Evolutionary conservation across 768 basidiomycete species (phyloP), one percentile per base, ranked within the genome.

Genomic region (Strobilomyces dryophilus): DNA sequence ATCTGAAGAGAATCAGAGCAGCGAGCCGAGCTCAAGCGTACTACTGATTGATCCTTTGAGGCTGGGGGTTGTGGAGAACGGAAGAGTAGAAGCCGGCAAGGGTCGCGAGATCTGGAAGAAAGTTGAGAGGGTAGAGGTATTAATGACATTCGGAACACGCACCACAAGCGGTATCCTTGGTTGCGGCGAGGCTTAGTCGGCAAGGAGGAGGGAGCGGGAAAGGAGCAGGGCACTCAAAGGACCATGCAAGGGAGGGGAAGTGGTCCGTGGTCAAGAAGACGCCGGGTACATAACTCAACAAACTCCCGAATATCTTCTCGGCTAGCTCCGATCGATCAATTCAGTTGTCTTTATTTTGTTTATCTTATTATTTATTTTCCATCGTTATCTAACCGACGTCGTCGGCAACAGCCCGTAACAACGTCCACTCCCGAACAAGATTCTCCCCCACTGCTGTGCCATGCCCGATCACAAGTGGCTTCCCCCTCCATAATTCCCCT

Each of bases 31-130:
- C 87, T 86, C 84, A 82, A 85, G 84, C 84, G 82, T 67, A 71
- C 70, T 67, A 73, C 70, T 73, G 70, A 64, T 71, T 61, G 66
- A 65, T 70, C 66, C 67, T 72, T 71, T 69, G 69, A 68, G 62
- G 61, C 42, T 48, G 26, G 58, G 60, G 56, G 65, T 61, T 61
- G 60, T 58, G 55, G 59, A 59, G 60, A 72, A 72, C 78, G 86
- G 80, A 66, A 61, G 60, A 71, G 73, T 71, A 77, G 87, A 80
- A 74, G 84, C 86, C 87, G 87, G 79, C 84, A 91, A 92, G 90
- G 89, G 89, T 92, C 89, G 89, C 89, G 89, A 92, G 89, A 80
- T 81, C 85, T 89, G 64, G 37, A 44, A 40, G 49, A 20, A 49
- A 20, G 42, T 45, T 45, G 52, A 52, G 24, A 34, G 14, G 11